Evolutionary conservation across 192 early-diverging fungal genomes (phyloP), one percentile per base, ranked within the genome.

Genomic region (Coemansia furcata): DNA sequence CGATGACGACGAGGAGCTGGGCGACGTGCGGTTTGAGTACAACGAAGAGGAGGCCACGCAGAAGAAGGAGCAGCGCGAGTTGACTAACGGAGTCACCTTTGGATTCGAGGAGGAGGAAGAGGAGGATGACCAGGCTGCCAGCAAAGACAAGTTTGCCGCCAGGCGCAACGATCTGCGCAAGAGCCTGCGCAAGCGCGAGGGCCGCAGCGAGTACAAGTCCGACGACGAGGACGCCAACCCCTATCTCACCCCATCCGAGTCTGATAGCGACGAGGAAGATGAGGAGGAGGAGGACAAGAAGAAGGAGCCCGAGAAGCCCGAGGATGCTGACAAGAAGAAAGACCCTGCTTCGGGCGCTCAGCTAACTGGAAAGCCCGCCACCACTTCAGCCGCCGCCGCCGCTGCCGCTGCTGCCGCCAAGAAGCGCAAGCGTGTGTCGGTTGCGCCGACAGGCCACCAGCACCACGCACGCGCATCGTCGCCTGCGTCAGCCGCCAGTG

Each of bases 1-100:
- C 75, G 89, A 92, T 54, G 91, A 92, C 61, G 92, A 93, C 63
- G 92, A 93, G 73, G 92, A 93, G 63, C 85, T 79, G 38, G 85
- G 83, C 35, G 86, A 85, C 35, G 91, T 91, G 26, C 73, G 49
- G 42, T 86, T 89, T 55, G 89, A 87, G 64, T 84, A 78, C 39
- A 87, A 90, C 59, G 88, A 90, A 46, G 89, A 89, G 11, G 89
- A 90, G 39, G 79, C 72, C 26, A 84, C 81, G 55, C 87, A 89
- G 38, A 71, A 76, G 66, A 85, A 85, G 44, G 75, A 82, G 72
- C 82, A 85, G 71, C 74, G 68, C 37, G 74, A 66, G 39, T 69
- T 54, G 4, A 44, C 33, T 2, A 73, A 62, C 35, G 39, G 39
- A 21, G 23, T 49, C 8, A 49, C 63, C 11, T 73, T 49, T 60